These are phyloP conservation scores for Sporothrix brunneoviolacea DNA, from an alignment of 2,329 filamentous ascomycete genomes.

Conservation along the genomic window DNA sequence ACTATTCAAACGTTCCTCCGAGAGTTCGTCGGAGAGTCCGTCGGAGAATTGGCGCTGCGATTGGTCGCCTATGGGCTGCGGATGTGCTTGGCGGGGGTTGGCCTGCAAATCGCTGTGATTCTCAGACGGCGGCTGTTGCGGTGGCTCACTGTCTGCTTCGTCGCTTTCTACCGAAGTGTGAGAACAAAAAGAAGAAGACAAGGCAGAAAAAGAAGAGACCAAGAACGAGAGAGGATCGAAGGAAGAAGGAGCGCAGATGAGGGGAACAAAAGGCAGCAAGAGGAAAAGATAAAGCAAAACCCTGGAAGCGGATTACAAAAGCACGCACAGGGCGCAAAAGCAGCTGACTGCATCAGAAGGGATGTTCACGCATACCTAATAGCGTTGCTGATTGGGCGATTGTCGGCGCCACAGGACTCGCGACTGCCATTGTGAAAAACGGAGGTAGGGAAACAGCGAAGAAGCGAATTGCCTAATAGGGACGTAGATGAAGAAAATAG, in stretches of 20 bases:
- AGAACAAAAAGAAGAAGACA: not conserved
- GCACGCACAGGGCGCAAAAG: constrained; percentile 5
- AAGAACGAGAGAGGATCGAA: not conserved
- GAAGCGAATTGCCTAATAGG: not conserved
- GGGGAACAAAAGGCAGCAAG: not conserved
- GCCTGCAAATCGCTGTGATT: not conserved
- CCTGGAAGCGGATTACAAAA: constrained; percentile 1
- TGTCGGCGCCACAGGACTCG: constrained; percentile 24
- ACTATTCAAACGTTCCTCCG: no score
- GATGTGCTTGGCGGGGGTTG: constrained; percentile 4
- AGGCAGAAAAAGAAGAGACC: not conserved
- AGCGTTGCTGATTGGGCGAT: constrained; percentile 24
- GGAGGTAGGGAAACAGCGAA: not conserved
- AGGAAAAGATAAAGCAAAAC: not conserved
- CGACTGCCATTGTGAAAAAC: constrained; percentile 24
- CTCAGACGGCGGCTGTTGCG: constrained; percentile 2
- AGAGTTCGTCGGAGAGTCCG: not conserved
- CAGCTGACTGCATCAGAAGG: not conserved
- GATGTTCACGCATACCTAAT: constrained; percentile 24
- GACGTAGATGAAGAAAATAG: not conserved
- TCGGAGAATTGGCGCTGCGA: constrained; percentile 2
- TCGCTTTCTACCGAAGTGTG: constrained; percentile 12
- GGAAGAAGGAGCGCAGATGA: not conserved
- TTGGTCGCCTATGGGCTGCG: constrained; percentile 4
- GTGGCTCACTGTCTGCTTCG: constrained; percentile 16